Evolutionary conservation across 1,139 yeast genomes (phyloP).

Genomic region (Suzukiozyma palmioleophila): DNA sequence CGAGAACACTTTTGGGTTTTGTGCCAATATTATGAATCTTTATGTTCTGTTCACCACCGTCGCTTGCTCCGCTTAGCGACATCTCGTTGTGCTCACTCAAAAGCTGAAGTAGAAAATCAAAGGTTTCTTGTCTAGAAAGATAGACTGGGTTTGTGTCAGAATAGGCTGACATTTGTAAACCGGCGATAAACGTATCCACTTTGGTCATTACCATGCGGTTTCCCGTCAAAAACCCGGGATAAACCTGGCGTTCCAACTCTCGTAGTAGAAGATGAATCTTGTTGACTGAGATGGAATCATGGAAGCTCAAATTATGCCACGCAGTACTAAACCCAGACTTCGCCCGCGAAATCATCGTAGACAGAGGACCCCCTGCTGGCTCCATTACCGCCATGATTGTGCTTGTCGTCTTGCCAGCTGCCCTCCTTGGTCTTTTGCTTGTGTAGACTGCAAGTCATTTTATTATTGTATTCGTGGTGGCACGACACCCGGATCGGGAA

Average conservation of each 20-base stretch:
- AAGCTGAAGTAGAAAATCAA: not conserved
- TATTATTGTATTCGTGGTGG: not conserved
- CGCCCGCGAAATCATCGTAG: not conserved
- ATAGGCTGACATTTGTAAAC: too few relatives aligned
- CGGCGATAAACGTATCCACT: not conserved
- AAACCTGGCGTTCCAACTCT: not conserved
- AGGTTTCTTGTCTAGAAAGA: not conserved
- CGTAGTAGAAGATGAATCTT: not conserved
- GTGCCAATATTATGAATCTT: not conserved
- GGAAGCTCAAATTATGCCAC: not conserved
- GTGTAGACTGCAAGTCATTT: too few relatives aligned
- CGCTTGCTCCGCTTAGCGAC: not conserved
- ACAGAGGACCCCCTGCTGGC: too few relatives aligned
- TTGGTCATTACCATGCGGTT: not conserved
- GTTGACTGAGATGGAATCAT: not conserved
- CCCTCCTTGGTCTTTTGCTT: too few relatives aligned
- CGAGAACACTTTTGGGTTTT: not conserved
- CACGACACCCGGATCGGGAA: conserved; percentile 2
- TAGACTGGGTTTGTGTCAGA: not conserved
- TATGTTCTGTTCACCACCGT: not conserved
- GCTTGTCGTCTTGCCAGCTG: too few relatives aligned
- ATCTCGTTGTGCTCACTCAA: not conserved
- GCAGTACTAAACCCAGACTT: not conserved
- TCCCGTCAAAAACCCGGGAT: not conserved
- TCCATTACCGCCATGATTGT: too few relatives aligned